Evolutionary conservation across 1,284 basidiomycete genomes (phyloP), one percentile per base, ranked within the genome.

Genomic region (Ustilago loliicola): DNA sequence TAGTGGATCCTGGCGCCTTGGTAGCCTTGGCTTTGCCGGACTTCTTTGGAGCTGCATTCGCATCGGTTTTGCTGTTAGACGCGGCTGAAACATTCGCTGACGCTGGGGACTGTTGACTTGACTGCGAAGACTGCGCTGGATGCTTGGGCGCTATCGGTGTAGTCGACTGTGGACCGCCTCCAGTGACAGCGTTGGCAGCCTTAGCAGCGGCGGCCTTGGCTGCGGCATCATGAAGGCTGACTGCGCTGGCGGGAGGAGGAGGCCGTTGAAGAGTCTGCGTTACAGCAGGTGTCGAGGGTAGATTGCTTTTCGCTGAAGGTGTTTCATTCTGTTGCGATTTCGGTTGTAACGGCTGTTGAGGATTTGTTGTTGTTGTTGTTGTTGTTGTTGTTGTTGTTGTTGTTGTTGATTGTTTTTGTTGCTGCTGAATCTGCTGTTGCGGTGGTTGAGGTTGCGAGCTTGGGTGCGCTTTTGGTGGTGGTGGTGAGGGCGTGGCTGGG

Each of bases 221-320:
- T 30, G 68, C 62, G 25, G 62, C 68, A 47, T 57, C 57, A 13
- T 70, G 71, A 36, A 73, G 67, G 29, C 66, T 77, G 54, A 72
- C 69, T 4, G 71, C 75, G 51, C 66, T 73, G 29, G 62, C 62
- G n/a, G 66, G 67, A 34, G 61, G 67, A 11, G 67, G 66, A 10
- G 67, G 67, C 7, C 65, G 61, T 23, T 25, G 40, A 21, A 57
- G 55, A 36, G 62, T 48, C 25, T 52, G 57, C 1, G 56, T 17
- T 6, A 56, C 25, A 13, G 19, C 40, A 6, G 60, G 59, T 6
- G 52, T 42, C 27, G 61, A 30, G n/a, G 42, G 27, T 6, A 40
- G n/a, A 23, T 13, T 45, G 13, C 29, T 21, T 10, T 21, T 64
- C 9, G 58, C 11, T 34, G 48, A 7, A 34, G 61, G 8, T 17